Percentiles rank a stretch among this genome's conserved stretches.
Conservation (phyloP, 2,329 filamentous ascomycete genomes). For the Mariannaea elegans region DNA sequence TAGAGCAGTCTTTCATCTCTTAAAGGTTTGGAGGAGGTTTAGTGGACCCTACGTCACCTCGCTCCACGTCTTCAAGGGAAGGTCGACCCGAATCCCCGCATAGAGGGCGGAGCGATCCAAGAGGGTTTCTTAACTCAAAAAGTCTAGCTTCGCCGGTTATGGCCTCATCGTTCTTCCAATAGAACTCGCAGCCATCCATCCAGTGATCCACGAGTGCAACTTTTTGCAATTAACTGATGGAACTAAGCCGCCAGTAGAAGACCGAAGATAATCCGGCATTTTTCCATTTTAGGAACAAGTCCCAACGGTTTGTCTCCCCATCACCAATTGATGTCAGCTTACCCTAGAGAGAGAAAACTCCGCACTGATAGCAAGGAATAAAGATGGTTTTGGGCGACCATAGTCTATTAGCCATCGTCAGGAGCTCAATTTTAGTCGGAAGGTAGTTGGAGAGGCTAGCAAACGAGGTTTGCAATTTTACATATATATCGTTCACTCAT, state of each 20-base stretch:
- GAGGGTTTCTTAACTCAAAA: not conserved
- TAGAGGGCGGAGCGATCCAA: not conserved
- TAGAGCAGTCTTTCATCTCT: not conserved
- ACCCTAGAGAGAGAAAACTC: too few species aligned
- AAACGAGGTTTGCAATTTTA: too few species aligned
- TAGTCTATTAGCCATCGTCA: too few species aligned
- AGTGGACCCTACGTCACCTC: not conserved
- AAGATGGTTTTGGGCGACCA: too few species aligned
- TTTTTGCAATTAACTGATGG: too few species aligned
- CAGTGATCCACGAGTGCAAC: not conserved
- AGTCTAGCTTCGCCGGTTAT: constrained; percentile 10
- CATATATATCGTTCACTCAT: too few species aligned
- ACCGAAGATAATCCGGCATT: not conserved
- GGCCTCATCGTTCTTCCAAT: not conserved
- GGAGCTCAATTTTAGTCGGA: too few species aligned
- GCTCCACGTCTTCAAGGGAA: not conserved
- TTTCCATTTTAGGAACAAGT: too few species aligned
- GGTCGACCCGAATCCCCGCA: constrained; percentile 4
- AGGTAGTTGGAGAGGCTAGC: too few species aligned
- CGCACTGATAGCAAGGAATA: too few species aligned
- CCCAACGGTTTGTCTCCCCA: too few species aligned
- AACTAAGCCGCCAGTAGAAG: not conserved
- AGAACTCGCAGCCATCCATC: not conserved
- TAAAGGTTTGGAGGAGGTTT: not conserved
- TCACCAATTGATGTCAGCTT: too few species aligned